phyloP scores from a whole-genome alignment of 2,329 filamentous ascomycete genomes.

The Aspergillus sp. region DNA sequence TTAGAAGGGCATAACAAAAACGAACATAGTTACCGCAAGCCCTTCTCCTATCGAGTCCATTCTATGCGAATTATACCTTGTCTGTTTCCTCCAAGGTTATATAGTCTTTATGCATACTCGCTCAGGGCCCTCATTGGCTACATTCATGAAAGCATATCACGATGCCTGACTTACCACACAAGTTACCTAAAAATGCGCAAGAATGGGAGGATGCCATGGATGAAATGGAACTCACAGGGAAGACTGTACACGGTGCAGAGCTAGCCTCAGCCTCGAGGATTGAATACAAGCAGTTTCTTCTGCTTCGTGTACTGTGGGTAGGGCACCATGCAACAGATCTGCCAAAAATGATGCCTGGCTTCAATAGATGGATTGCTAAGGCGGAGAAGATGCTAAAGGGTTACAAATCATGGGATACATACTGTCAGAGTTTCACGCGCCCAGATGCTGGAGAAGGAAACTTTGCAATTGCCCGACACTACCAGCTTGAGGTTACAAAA shows the following conservation, averaged over 20 bases:
- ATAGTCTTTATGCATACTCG: background rate
- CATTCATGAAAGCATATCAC: background rate
- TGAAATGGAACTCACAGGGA: background rate
- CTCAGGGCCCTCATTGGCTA: background rate
- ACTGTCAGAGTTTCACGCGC: background rate
- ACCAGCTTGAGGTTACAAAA: conserved; percentile 5
- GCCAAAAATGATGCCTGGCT: background rate
- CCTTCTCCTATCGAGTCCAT: too few species aligned
- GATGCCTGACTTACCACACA: background rate
- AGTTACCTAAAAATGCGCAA: background rate
- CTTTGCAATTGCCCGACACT: conserved; percentile 12
- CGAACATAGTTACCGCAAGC: background rate
- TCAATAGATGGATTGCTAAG: background rate
- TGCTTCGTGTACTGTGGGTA: conserved; percentile 10
- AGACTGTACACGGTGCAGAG: conserved; percentile 8
- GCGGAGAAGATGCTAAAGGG: background rate
- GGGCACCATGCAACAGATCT: background rate
- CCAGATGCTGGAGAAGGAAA: background rate
- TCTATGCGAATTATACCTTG: background rate
- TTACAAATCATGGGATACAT: conserved; percentile 2
- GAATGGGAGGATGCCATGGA: background rate
- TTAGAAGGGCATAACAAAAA: background rate
- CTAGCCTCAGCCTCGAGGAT: conserved; percentile 10
- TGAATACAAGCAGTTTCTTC: conserved; percentile 6
- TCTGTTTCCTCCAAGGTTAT: background rate